Evolutionary conservation across 495 filamentous ascomycete genomes (phyloP).

Genomic region (Chaetomidium leptoderma): DNA sequence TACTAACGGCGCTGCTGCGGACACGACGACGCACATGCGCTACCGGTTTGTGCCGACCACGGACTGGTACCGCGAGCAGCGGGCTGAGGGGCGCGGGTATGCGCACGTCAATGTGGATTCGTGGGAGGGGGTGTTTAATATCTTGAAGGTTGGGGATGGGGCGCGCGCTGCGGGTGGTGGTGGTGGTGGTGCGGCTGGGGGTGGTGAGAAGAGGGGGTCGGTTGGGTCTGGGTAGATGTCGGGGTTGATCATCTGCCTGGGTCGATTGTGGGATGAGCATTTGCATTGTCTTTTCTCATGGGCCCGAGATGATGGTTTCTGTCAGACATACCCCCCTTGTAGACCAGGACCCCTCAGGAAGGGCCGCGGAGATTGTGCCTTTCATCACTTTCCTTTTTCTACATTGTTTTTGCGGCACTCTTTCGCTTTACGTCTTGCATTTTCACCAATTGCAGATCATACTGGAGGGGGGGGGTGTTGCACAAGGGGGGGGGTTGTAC

Average conservation of each 20-base stretch:
- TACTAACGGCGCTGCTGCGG: conserved; percentile 3
- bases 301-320: too few relatives aligned
- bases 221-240: not conserved
- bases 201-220: not conserved
- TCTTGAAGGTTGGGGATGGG: conserved; percentile 23
- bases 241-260: not conserved
- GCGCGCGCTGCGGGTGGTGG: not conserved
- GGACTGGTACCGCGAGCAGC: conserved; percentile 44
- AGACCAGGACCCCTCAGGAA: too few relatives aligned
- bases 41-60: conserved; percentile 39
- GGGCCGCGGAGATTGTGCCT: too few relatives aligned
- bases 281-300: too few relatives aligned
- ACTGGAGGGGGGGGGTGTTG: too few relatives aligned
- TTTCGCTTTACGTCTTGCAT: too few relatives aligned
- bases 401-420: too few relatives aligned
- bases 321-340: too few relatives aligned
- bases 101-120: conserved; percentile 38
- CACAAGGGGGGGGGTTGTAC: too few relatives aligned
- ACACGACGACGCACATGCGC: conserved; percentile 26
- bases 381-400: too few relatives aligned
- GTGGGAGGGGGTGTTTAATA: conserved; percentile 33
- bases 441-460: too few relatives aligned
- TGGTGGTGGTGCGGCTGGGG: not conserved
- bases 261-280: too few relatives aligned
- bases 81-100: conserved; percentile 36